Conservation (phyloP, 1,284 basidiomycete genomes). For the Rhodotorula sp. region DNA sequence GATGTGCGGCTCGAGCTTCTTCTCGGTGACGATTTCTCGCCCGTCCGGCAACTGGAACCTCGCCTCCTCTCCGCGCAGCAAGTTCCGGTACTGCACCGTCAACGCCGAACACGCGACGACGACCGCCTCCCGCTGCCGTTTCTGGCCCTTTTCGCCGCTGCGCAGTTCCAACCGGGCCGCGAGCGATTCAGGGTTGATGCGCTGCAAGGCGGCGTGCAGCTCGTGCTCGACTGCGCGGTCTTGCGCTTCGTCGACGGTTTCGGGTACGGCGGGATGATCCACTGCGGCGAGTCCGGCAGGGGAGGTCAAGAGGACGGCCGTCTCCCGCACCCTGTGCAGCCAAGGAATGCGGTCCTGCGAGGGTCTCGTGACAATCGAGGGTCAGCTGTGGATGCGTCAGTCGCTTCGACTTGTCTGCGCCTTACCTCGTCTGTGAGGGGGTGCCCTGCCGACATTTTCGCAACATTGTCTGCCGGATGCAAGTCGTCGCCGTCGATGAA, state of each 20-base stretch:
- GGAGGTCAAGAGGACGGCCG: slow-evolving; percentile 53
- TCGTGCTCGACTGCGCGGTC: slow-evolving; percentile 51
- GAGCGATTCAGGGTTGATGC: slow-evolving; percentile 29
- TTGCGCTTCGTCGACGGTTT: slow-evolving; percentile 17
- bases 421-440: slow-evolving; percentile 69
- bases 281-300: slow-evolving; percentile 28
- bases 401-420: not conserved
- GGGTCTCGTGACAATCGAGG: too few species aligned
- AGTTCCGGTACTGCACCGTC: slow-evolving; percentile 74
- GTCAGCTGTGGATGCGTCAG: not conserved
- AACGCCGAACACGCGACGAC: slow-evolving; percentile 86
- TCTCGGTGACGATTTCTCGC: slow-evolving; percentile 34
- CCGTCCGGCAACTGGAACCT: slow-evolving; percentile 12
- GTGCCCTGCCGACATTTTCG: slow-evolving; percentile 79
- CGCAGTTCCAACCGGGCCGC: slow-evolving; percentile 24
- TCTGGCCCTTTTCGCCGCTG: slow-evolving; percentile 1
- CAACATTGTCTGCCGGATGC: slow-evolving; percentile 76
- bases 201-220: slow-evolving; percentile 37
- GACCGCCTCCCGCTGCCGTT: slow-evolving; percentile 56
- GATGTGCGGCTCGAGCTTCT: slow-evolving; percentile 47
- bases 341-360: slow-evolving; percentile 71
- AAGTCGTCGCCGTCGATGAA: slow-evolving; percentile 89
- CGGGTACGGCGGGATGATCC: slow-evolving; percentile 9
- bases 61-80: slow-evolving; percentile 61
- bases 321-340: slow-evolving; percentile 69